phyloP scores from a whole-genome alignment of 108 stramenopile genomes.

The Fistulifera pelliculosa region DNA sequence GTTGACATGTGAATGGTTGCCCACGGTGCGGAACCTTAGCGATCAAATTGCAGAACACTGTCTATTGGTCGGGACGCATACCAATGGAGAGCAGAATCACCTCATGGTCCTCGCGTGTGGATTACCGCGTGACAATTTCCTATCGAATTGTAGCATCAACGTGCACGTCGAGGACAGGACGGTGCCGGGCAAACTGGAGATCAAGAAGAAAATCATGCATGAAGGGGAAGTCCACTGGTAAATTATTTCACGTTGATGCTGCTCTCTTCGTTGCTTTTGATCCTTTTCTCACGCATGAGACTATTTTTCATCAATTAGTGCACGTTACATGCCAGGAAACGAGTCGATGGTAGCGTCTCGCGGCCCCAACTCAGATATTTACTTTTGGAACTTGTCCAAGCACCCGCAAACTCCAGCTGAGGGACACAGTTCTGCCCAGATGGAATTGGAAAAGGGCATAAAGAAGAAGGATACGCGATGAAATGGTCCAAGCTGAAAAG shows the following conservation, averaged over 20 bases:
- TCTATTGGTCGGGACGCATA: constrained; percentile 93
- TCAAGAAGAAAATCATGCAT: constrained; percentile 86
- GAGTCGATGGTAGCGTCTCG: constrained; percentile 92
- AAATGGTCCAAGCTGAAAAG: constrained; percentile 76
- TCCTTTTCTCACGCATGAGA: too few species aligned
- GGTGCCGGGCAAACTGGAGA: constrained; percentile 80
- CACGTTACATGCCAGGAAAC: constrained; percentile 97
- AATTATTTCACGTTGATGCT: too few species aligned
- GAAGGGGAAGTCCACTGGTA: constrained; percentile 96
- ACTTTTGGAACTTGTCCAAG: constrained; percentile 89
- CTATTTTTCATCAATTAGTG: too few species aligned
- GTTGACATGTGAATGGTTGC: constrained; percentile 95
- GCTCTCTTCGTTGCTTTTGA: too few species aligned
- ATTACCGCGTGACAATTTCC: constrained; percentile 41
- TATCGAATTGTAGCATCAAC: constrained; percentile 20
- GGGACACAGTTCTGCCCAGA: constrained; percentile 51
- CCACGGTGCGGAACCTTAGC: constrained; percentile 23
- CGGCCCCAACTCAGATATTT: constrained; percentile 77
- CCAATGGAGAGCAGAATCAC: constrained; percentile 88
- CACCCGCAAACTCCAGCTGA: constrained; percentile 71
- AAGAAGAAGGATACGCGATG: constrained; percentile 90
- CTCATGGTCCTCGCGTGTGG: constrained; percentile 89
- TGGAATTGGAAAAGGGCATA: constrained; percentile 58
- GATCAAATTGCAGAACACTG: constrained; percentile 53
- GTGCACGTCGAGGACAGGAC: constrained; percentile 85